Evolutionary conservation across 176 grass and related monocot species (phyloP).

Genomic region (barley (Hordeum vulgare)): DNA sequence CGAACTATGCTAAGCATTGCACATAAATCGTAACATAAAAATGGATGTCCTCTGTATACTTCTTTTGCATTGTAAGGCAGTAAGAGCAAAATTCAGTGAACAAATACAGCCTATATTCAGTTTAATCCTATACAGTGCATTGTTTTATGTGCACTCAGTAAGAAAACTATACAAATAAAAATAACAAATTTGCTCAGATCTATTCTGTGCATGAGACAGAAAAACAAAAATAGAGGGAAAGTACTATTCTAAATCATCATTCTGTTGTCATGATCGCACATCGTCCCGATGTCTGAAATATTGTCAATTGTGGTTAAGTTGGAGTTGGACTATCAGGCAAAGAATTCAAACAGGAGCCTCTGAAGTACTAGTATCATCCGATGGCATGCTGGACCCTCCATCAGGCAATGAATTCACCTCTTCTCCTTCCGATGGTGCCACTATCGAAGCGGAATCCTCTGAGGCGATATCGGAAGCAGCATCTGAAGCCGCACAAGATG

Average conservation of each 20-base stretch:
- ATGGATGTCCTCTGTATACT: not conserved
- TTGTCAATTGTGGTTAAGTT: slow-evolving; percentile 29
- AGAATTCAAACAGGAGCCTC: slow-evolving; percentile 10
- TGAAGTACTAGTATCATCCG: slow-evolving; percentile 37
- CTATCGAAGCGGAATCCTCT: slow-evolving; percentile 47
- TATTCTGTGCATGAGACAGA: not conserved
- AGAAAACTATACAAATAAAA: not conserved
- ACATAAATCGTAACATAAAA: not conserved
- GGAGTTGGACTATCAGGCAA: slow-evolving; percentile 20
- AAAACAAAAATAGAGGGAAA: not conserved
- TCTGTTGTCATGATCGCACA: not conserved
- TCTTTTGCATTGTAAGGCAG: not conserved
- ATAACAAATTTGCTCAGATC: not conserved
- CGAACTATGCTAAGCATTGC: not conserved
- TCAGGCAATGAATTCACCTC: slow-evolving; percentile 34
- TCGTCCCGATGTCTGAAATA: not conserved
- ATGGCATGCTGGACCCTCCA: slow-evolving; percentile 31
- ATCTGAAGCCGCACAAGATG: slow-evolving; percentile 34
- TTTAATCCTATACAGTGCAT: not conserved
- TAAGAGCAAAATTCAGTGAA: not conserved
- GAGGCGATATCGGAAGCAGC: slow-evolving; percentile 46
- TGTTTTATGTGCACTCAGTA: not conserved
- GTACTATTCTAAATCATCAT: not conserved
- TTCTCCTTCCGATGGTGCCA: slow-evolving; percentile 49
- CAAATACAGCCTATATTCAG: not conserved